phyloP scores from a whole-genome alignment of 2,329 filamentous ascomycete genomes.

The Cladophialophora exuberans region DNA sequence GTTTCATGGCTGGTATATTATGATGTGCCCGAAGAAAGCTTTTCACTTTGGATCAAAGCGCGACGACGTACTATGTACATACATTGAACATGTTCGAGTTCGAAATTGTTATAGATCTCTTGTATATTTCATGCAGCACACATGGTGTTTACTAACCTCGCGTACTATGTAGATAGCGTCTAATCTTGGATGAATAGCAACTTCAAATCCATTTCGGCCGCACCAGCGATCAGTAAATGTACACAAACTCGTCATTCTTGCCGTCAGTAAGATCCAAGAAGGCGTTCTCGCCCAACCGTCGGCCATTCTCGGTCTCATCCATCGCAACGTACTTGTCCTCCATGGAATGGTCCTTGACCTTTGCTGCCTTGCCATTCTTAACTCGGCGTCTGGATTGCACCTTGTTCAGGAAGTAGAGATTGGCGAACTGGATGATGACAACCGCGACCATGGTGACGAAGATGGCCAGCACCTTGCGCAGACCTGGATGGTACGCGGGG shows the following conservation, averaged over 20 bases:
- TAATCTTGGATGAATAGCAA: no score
- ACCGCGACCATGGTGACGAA: conserved; percentile 58
- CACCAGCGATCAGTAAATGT: conserved; percentile 31
- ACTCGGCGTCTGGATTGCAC: conserved; percentile 60
- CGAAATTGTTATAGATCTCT: no score
- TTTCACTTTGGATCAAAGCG: no score
- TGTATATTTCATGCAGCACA: no score
- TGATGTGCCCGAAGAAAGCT: no score
- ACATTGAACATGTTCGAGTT: no score
- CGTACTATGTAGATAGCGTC: no score
- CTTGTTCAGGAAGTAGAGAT: conserved; percentile 61
- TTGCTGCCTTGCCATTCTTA: conserved; percentile 62
- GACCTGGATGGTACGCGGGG: conserved; percentile 61
- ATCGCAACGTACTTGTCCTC: conserved; percentile 49
- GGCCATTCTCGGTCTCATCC: conserved; percentile 39
- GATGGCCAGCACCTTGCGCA: conserved; percentile 59
- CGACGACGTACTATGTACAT: no score
- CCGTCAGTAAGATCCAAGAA: conserved; percentile 66
- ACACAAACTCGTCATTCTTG: conserved; percentile 66
- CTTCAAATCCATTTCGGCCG: not conserved
- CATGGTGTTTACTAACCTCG: no score
- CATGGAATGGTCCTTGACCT: conserved; percentile 66
- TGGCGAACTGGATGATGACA: conserved; percentile 57
- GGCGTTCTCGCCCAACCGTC: conserved; percentile 32
- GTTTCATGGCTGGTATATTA: no score